phyloP scores from a whole-genome alignment of 495 filamentous ascomycete genomes.

The Podospora pseudopauciseta region DNA sequence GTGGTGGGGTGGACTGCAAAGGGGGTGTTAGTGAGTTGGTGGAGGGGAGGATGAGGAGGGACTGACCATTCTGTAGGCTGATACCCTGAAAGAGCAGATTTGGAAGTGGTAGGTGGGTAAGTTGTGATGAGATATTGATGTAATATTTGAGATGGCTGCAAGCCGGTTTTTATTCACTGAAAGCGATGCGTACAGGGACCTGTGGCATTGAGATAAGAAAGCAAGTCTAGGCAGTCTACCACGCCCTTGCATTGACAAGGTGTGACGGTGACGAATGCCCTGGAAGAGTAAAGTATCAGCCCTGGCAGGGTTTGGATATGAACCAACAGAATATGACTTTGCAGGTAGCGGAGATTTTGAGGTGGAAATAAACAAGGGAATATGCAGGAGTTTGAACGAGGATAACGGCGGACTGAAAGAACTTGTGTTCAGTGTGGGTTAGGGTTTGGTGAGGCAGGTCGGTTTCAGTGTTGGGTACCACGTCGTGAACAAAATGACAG shows the following conservation, averaged over 20 bases:
- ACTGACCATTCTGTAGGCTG: not conserved
- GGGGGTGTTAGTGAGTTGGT: not conserved
- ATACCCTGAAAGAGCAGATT: not conserved
- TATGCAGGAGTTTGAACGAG: not conserved
- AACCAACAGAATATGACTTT: not conserved
- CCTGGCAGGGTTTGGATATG: not conserved
- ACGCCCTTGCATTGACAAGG: not conserved
- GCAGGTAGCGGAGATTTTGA: not conserved
- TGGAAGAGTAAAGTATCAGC: not conserved
- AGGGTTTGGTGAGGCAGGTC: not conserved
- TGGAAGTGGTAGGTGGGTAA: not conserved
- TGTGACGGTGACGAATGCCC: not conserved
- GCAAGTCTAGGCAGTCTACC: not conserved
- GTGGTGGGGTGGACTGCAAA: slow-evolving; percentile 5
- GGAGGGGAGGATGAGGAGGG: not conserved
- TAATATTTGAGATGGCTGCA: not conserved
- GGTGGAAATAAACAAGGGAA: not conserved
- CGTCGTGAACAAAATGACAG: not conserved
- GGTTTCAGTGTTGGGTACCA: not conserved
- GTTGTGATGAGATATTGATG: not conserved
- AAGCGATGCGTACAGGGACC: not conserved
- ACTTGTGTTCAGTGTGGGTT: not conserved
- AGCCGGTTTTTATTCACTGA: not conserved
- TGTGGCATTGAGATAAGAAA: not conserved
- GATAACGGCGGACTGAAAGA: not conserved